Evolutionary conservation across 495 filamentous ascomycete species (phyloP).

Genomic region (Daldinia loculata): DNA sequence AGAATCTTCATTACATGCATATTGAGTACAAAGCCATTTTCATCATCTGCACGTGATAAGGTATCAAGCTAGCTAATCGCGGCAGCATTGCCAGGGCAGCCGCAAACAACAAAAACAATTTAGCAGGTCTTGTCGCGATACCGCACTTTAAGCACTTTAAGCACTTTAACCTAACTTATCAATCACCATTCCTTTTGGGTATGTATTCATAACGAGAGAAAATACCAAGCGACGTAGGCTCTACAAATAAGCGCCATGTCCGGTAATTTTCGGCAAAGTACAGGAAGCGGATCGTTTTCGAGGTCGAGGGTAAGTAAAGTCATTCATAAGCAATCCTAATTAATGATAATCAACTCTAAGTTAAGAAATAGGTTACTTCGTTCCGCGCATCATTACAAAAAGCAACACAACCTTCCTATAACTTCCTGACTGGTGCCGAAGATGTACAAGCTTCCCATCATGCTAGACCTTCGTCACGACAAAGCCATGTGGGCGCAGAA

Average conservation of each 20-base stretch:
- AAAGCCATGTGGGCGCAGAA: constrained; percentile 44
- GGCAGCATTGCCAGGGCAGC: constrained; percentile 30
- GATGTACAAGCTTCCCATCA: constrained; percentile 43
- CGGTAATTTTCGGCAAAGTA: constrained; percentile 50
- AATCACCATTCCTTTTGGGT: not conserved
- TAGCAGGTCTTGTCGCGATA: constrained; percentile 18
- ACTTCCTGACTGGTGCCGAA: constrained; percentile 65
- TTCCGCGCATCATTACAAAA: constrained; percentile 50
- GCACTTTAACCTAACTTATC: not conserved
- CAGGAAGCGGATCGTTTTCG: constrained; percentile 43
- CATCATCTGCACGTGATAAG: constrained; percentile 20
- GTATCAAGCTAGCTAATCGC: constrained; percentile 4
- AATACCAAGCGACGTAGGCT: not conserved
- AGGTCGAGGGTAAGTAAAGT: constrained; percentile 57
- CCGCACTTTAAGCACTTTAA: not conserved
- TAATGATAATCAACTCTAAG: constrained; percentile 10
- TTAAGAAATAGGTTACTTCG: constrained; percentile 40
- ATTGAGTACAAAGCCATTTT: not conserved
- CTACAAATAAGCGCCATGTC: constrained; percentile 28
- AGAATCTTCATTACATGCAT: not conserved
- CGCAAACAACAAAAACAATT: constrained; percentile 43
- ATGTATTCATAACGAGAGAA: not conserved
- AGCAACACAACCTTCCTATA: constrained; percentile 66
- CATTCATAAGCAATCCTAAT: constrained; percentile 10
- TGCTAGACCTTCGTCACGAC: constrained; percentile 50